Evolutionary conservation across 1,284 basidiomycete genomes (phyloP), one percentile per base, ranked within the genome.

Genomic region (Marasmius sp.): DNA sequence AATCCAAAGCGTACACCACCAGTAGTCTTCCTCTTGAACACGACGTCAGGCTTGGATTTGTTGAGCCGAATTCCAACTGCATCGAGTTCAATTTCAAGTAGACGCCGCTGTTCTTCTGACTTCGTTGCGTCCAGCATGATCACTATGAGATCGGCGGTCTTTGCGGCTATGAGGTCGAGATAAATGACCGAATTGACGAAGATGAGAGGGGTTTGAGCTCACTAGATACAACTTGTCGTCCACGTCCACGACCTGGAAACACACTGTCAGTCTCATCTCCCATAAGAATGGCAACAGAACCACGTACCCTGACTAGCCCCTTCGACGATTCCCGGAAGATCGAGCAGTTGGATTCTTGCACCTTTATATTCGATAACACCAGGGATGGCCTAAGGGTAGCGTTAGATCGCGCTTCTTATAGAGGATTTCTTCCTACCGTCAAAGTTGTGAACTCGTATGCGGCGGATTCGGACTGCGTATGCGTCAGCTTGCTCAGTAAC

Each of bases 121-220:
- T 99, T 99, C 7, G 95, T 98, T 4, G 96, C 95, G 71, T 98
- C 97, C 57, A 97, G 84, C 93, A 98, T 95, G 68, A 98, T 85
- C 58, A 97, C 79, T 67, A 98, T 96, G 49, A 98, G 81, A 76
- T 99, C 97, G 1, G 97, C 95, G 1, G 97, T 99, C 79, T 98
- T 97, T 22, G 93, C 95, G 27, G 94, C 89, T 82, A 69, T 12
- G 4, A 20, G 54, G n/a, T 48, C 57, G 45, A 39, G 49, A 53
- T 8, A 39, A 48, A 50, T 63, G 34, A 62, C 36, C 22, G 48
- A 22, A 43, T 65, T 39, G 59, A 57, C 37, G 38, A 50, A 50
- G 11, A 51, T 54, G 36, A 18, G 43, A 34, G 64, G 52, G 12
- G 33, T 54, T 59, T 37, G 34, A n/a, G 70, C 81, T 59, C 66